These are phyloP conservation scores for Globisporangium nagaii DNA, from an alignment of 352 stramenopile genomes.

Conservation along the genomic window DNA sequence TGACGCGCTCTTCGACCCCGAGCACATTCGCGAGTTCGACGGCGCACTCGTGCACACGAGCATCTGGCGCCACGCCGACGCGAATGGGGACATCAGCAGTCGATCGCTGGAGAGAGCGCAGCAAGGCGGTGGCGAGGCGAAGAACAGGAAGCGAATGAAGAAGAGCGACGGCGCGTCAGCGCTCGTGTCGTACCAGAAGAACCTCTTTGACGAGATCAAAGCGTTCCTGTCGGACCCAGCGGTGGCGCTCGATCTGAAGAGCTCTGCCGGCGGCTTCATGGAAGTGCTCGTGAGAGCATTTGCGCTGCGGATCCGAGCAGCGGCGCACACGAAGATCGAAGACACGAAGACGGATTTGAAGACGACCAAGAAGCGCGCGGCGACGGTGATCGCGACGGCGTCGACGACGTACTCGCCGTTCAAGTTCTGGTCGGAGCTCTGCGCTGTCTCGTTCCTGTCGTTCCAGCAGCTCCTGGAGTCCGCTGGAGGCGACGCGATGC, in stretches of 20 bases:
- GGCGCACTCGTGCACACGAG: constrained; percentile 39
- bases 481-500: constrained; percentile 7
- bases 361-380: constrained; percentile 68
- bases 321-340: constrained; percentile 60
- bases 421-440: constrained; percentile 85
- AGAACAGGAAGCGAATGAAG: constrained; percentile 34
- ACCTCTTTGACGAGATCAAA: constrained; percentile 71
- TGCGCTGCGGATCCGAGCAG: constrained; percentile 48
- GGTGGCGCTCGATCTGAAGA: constrained; percentile 26
- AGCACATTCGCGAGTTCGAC: constrained; percentile 76
- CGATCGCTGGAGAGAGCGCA: background rate
- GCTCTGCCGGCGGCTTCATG: constrained; percentile 51
- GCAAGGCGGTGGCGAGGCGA: constrained; percentile 6
- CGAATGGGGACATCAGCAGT: background rate
- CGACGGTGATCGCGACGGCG: constrained; percentile 67
- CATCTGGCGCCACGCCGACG: constrained; percentile 19
- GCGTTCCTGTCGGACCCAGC: constrained; percentile 40
- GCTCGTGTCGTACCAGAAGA: constrained; percentile 73
- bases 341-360: constrained; percentile 66
- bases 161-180: constrained; percentile 25
- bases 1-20: constrained; percentile 70
- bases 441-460: constrained; percentile 44
- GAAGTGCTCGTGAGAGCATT: constrained; percentile 62
- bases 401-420: constrained; percentile 79
- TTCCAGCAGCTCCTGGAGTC: constrained; percentile 18